Percentiles rank a stretch among this genome's conserved stretches.
These are phyloP conservation scores for Bryoglossum gracile DNA, from an alignment of 495 filamentous ascomycete genomes.

Conservation along the genomic window DNA sequence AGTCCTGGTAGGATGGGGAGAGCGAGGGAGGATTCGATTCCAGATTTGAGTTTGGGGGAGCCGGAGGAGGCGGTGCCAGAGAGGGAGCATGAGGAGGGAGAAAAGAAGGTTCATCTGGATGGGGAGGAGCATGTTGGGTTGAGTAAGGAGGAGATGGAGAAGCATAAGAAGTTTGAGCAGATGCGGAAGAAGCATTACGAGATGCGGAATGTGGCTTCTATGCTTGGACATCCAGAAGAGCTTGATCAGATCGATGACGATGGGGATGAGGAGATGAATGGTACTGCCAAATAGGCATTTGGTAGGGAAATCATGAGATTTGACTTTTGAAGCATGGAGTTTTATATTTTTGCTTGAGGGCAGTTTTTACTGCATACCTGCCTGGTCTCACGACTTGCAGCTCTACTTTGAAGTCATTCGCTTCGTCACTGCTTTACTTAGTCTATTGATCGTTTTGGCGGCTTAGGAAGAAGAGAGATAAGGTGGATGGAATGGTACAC, in stretches of 20 bases:
- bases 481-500: too few species aligned
- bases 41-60: slow-evolving; percentile 88
- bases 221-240: slow-evolving; percentile 65
- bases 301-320: too few species aligned
- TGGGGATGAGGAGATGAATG: slow-evolving; percentile 34
- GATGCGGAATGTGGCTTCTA: slow-evolving; percentile 88
- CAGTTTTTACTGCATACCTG: too few species aligned
- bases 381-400: too few species aligned
- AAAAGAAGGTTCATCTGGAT: slow-evolving; percentile 53
- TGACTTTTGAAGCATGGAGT: too few species aligned
- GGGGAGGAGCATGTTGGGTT: slow-evolving; percentile 50
- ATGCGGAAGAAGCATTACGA: slow-evolving; percentile 94
- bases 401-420: too few species aligned
- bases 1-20: slow-evolving; percentile 26
- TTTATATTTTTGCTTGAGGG: too few species aligned
- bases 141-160: slow-evolving; percentile 72
- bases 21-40: slow-evolving; percentile 69
- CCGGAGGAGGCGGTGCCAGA: slow-evolving; percentile 65
- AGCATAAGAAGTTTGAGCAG: slow-evolving; percentile 85
- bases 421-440: too few species aligned
- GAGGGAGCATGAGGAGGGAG: slow-evolving; percentile 18
- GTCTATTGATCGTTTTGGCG: too few species aligned
- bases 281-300: too few species aligned
- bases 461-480: too few species aligned
- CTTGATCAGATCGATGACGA: slow-evolving; percentile 44